Base-by-base conservation (phyloP, 2,329 filamentous ascomycete species). In the Metarhizium rileyi region DNA sequence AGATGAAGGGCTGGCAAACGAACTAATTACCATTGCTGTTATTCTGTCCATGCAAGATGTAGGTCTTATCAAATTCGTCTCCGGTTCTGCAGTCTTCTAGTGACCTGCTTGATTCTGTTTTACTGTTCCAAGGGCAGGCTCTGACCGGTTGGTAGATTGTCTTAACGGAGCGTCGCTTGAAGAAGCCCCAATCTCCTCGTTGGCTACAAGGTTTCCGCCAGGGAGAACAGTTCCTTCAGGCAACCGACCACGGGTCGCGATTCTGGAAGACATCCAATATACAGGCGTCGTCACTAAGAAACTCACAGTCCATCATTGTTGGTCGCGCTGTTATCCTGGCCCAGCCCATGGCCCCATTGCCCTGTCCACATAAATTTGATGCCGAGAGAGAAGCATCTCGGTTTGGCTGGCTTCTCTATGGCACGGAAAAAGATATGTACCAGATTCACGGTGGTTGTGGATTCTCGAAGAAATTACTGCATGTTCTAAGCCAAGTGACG, bases 401-500 rank as follows among this genome's bases (percentile, higher is more conserved):
- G 23, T 70, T 71, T 45, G 63, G 59, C 7, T 71, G 68, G 66
- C 60, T 71, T 8, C 57, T 68, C 0, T 68, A 70, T 40, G 68
- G 67, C 3, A 62, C 61, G 0, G 57, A 62, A 30, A 53, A 50
- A 18, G 65, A 69, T 10, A 62, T 65, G 53, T 63, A 61, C 30
- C 60, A 69, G 47, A 67, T 71, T 4, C 68, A 71, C 43, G 68
- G 68, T 8, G 68, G 66, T 0, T 71, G 68, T 44, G 68, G 68
- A 9, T 70, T 70, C 49, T 70, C 68, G 0, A 69, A 67, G 47
- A 66, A 63, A 38, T 56, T 71, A 4, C 58, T 71, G 22, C 62
- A 69, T 44, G 59, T 57, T 10, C 59, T 70, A 40, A 65, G 64
- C 38, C 66, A 68, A 42, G 63, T 70, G 28, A 69, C 68, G 4